Conservation (phyloP, 2,329 filamentous ascomycete genomes). For the Fusarium sp. region DNA sequence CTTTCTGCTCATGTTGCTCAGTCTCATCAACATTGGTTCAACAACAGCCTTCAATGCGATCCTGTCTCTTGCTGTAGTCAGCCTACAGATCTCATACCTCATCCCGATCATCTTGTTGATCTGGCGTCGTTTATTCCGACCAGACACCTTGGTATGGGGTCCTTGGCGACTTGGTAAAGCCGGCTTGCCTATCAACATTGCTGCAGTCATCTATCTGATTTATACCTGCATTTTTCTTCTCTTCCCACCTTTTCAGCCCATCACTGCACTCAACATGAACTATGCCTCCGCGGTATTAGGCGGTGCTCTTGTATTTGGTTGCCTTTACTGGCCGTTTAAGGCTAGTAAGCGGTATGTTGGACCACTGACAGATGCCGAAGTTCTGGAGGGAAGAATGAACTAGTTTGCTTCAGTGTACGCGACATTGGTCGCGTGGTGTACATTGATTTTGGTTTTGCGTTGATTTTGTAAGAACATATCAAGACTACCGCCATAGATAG, state of each 20-base stretch:
- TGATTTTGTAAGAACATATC: not conserved
- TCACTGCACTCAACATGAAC: conserved; percentile 36
- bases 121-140: conserved; percentile 25
- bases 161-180: conserved; percentile 29
- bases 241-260: conserved; percentile 30
- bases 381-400: not conserved
- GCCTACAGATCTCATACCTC: conserved; percentile 33
- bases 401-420: not conserved
- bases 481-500: too few species aligned
- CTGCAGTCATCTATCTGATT: conserved; percentile 18
- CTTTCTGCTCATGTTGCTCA: conserved; percentile 26
- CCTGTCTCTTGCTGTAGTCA: conserved; percentile 29
- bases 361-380: conserved; percentile 1
- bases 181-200: conserved; percentile 25
- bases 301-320: conserved; percentile 24
- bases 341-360: conserved; percentile 31
- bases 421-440: too few species aligned
- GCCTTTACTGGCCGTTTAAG: conserved; percentile 32
- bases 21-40: conserved; percentile 42
- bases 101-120: conserved; percentile 23
- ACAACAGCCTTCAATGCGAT: conserved; percentile 41
- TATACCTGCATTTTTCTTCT: conserved; percentile 31
- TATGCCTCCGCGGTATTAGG: conserved; percentile 33
- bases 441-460: too few species aligned
- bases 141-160: conserved; percentile 26